Percentiles rank a stretch among this genome's conserved stretches.
phyloP scores from a whole-genome alignment of 768 basidiomycete genomes.

The Leucocoprinus leucothites region DNA sequence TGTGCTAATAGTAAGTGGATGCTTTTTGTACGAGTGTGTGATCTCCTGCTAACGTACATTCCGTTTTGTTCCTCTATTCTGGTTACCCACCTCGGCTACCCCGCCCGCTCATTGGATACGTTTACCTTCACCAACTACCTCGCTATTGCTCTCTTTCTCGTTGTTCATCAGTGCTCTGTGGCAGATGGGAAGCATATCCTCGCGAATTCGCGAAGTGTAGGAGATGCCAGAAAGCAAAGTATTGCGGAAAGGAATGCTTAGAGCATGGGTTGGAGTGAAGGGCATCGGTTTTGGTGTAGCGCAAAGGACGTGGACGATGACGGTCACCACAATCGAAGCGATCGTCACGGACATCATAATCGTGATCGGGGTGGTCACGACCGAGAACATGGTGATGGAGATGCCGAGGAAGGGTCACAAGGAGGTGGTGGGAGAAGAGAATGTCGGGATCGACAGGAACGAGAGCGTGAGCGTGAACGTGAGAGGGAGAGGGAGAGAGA shows the following conservation, averaged over 20 bases:
- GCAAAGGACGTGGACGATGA: constrained; percentile 55
- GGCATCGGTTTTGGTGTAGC: constrained; percentile 93
- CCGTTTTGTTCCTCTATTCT: neutral
- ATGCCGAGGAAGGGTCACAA: neutral
- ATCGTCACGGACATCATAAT: neutral
- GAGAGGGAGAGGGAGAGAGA: neutral
- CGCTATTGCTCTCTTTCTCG: neutral
- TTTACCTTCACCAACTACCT: too few species aligned
- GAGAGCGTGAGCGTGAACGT: too few species aligned
- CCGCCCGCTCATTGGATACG: too few species aligned
- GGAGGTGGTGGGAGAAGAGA: constrained; percentile 9
- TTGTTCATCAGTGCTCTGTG: constrained; percentile 74
- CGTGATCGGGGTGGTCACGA: neutral
- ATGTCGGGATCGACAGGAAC: constrained; percentile 3
- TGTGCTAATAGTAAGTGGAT: constrained; percentile 88
- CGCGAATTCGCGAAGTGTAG: constrained; percentile 97
- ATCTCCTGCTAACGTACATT: neutral
- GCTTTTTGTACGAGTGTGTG: neutral
- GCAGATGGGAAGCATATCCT: constrained; percentile 89
- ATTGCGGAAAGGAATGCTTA: constrained; percentile 98
- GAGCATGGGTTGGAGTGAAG: constrained; percentile 94
- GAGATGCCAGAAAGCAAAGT: constrained; percentile 95
- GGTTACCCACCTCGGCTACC: too few species aligned
- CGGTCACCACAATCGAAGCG: constrained; percentile 16
- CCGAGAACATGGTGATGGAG: neutral